These are phyloP conservation scores for Tulasnella sp. DNA, from an alignment of 768 basidiomycete species.

Conservation along the genomic window DNA sequence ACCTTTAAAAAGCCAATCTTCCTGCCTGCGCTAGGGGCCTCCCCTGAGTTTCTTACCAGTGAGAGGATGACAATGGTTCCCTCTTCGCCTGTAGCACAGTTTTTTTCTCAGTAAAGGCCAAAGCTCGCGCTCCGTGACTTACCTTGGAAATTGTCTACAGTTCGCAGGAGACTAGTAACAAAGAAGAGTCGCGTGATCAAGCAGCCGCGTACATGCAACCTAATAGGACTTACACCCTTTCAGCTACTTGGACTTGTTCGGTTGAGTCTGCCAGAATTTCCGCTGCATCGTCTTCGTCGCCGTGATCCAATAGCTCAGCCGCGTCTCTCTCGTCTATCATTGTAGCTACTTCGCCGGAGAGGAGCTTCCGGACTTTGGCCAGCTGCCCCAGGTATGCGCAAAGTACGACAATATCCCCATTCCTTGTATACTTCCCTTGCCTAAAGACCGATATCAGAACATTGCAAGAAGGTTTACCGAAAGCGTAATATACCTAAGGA, in stretches of 20 bases:
- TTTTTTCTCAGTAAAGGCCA: background rate
- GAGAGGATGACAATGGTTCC: constrained; percentile 66
- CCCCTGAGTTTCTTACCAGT: constrained; percentile 65
- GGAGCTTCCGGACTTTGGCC: constrained; percentile 45
- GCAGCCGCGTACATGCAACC: background rate
- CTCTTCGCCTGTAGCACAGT: constrained; percentile 34
- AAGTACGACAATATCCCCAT: constrained; percentile 54
- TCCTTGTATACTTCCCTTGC: constrained; percentile 48
- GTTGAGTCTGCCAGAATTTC: constrained; percentile 37
- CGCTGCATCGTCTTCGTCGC: constrained; percentile 35
- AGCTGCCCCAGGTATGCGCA: constrained; percentile 55
- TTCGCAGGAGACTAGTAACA: constrained; percentile 52
- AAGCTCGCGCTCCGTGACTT: background rate
- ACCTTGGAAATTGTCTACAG: constrained; percentile 69
- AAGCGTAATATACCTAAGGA: constrained; percentile 41
- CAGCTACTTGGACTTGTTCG: constrained; percentile 53
- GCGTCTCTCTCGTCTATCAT: constrained; percentile 68
- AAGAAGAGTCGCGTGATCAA: background rate
- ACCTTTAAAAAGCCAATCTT: constrained; percentile 74
- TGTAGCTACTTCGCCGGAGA: constrained; percentile 52
- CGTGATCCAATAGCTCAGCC: constrained; percentile 53
- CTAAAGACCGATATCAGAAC: constrained; percentile 32
- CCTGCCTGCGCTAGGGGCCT: constrained; percentile 27
- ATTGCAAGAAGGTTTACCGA: background rate
- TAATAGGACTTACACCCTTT: constrained; percentile 44